A percentile compares a stretch with the other conserved stretches of the same genome.
Conservation (phyloP, 2,329 filamentous ascomycete genomes). For the Sporothrix humicola region DNA sequence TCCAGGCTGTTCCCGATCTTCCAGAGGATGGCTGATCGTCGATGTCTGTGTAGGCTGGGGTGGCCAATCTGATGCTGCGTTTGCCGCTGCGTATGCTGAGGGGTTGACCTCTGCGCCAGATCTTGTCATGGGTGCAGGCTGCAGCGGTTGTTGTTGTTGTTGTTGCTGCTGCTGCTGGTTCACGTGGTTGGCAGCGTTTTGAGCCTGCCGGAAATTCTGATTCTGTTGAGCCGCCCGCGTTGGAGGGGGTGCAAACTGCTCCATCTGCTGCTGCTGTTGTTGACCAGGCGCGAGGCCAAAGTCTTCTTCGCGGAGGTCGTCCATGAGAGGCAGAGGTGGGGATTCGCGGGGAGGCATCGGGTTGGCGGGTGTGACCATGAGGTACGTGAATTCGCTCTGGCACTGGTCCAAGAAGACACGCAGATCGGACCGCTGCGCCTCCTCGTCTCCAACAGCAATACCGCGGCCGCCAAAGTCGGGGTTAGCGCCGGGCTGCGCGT, state of each 20-base stretch:
- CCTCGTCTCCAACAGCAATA: conserved; percentile 57
- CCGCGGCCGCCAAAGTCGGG: conserved; percentile 54
- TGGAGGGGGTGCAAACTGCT: conserved; percentile 34
- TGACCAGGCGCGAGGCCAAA: conserved; percentile 55
- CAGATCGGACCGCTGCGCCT: conserved; percentile 58
- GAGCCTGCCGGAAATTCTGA: conserved; percentile 50
- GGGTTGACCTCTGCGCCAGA: conserved; percentile 54
- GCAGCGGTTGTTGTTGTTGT: conserved; percentile 53
- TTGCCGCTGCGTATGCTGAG: conserved; percentile 44
- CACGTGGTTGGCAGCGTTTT: conserved; percentile 20
- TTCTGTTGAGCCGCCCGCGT: conserved; percentile 36
- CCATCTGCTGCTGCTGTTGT: conserved; percentile 43
- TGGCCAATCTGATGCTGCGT: conserved; percentile 43
- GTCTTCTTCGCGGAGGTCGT: conserved; percentile 63
- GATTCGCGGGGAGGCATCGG: conserved; percentile 69
- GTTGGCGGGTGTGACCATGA: conserved; percentile 71
- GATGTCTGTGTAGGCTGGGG: conserved; percentile 31
- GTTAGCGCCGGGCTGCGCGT: conserved; percentile 46
- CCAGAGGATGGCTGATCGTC: background rate
- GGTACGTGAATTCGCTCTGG: conserved; percentile 69
- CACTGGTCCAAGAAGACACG: conserved; percentile 69
- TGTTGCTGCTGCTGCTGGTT: conserved; percentile 43
- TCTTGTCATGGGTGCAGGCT: conserved; percentile 58
- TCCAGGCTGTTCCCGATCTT: background rate
- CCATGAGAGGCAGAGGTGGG: conserved; percentile 59